Evolutionary conservation across 148 eudicot species (phyloP), one percentile per base, ranked within the genome.

Genomic region (Simmondsia chinensis): DNA sequence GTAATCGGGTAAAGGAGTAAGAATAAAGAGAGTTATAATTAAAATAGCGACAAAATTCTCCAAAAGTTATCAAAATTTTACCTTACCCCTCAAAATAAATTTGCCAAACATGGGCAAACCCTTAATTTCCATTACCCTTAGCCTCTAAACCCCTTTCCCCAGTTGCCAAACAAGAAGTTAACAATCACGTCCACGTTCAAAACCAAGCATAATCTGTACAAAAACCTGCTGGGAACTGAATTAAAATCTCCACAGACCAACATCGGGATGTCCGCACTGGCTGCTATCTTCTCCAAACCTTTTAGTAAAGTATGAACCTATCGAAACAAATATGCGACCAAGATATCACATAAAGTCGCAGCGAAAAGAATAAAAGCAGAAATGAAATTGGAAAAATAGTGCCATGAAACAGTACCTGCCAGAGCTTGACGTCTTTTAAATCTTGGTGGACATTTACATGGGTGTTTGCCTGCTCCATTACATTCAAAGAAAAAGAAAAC

Each of bases 191-290:
- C 9, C n/a, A 33, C 7, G 23, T 19, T 21, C 20, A 21, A 9
- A 30, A 43, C 20, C 22, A 33, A 37, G 13, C 5, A 18, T 20
- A 17, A 27, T 20, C n/a, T 30, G 35, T 4, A 32, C 8, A 60
- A 66, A 25, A 15, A 93, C 99, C 99, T 93, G 59, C 83, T 86
- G 49, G 99, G 99, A 46, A 70, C 68, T 26, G 96, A 82, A 67
- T 80, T 86, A 52, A 93, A 93, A 82, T 93, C 99, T 29, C 99
- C 97, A 47, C 97, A 89, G 1, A 89, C 95, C 68, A 89, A 54
- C 97, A 89, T 89, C 1, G 97, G 97, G 43, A 89, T 89, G 66
- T 89, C 93, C 20, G 97, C 97, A 76, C 95, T 84, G 21, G 71
- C 78, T 64, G 97, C 95, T 38, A 93, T 93, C 64, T 93, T 93